Percentiles rank a stretch among this genome's conserved stretches.
Conservation (phyloP, 1,284 basidiomycete species). For the Rhodotorula sp. region DNA sequence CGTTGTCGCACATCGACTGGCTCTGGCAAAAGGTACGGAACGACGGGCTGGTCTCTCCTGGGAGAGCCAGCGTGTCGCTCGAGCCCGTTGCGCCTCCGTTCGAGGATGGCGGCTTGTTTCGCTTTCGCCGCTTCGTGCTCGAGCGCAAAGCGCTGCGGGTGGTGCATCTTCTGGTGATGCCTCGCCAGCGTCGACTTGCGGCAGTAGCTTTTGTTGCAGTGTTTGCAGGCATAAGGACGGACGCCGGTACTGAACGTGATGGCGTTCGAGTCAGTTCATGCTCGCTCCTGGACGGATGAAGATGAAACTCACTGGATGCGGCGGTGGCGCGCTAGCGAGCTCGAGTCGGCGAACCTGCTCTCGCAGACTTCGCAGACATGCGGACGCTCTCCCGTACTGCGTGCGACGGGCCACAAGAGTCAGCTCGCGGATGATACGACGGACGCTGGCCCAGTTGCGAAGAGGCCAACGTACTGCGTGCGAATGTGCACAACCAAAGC, state of each 20-base stretch:
- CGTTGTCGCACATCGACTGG: too few species aligned
- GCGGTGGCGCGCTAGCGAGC: background rate
- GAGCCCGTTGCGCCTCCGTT: too few species aligned
- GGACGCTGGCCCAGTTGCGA: background rate
- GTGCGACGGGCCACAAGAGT: background rate
- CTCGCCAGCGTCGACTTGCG: too few species aligned
- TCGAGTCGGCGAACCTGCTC: background rate
- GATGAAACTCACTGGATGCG: background rate
- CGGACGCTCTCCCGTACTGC: background rate
- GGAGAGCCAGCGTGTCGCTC: too few species aligned
- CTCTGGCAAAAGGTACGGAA: too few species aligned
- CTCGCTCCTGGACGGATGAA: background rate
- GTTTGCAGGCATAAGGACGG: too few species aligned
- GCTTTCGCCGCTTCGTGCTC: too few species aligned
- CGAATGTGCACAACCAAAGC: background rate
- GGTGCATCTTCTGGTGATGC: background rate
- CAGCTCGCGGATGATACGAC: background rate
- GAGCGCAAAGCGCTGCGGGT: conserved; percentile 44
- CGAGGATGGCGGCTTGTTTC: too few species aligned
- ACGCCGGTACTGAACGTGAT: background rate
- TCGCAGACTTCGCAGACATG: background rate
- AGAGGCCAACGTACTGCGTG: background rate
- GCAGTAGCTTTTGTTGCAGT: too few species aligned
- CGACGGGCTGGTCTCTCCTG: too few species aligned
- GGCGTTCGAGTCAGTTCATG: too few species aligned